Base-by-base conservation (phyloP, 1,284 basidiomycete species). In the Rhizoctonia solani region DNA sequence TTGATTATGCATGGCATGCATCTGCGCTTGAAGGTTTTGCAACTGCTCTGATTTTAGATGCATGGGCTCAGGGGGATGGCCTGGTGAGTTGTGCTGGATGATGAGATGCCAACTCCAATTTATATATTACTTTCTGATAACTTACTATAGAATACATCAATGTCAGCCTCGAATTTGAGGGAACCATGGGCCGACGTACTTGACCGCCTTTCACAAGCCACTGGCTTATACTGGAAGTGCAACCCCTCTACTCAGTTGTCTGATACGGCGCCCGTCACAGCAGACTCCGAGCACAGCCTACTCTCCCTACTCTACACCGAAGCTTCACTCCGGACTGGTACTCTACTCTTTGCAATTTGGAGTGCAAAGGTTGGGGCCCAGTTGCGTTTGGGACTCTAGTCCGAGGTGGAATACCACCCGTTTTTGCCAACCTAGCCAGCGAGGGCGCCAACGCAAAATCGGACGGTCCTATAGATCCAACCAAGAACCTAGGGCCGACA, bases 1-100 rank as follows among this genome's bases (percentile, higher is more conserved):
- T 86, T 47, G 95, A 98, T 76, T 77, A 84, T 19, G 81, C 89
- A 21, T 98, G 95, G 95, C 88, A 95, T 75, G 94, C 90, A 0
- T 86, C 89, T 19, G 87, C 88, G 0, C 79, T 93, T 47, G 95
- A 98, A 78, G 92, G 92, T 1, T 77, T 93, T 70, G 90, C 89
- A 1, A 89, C 87, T 1, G 81, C 89, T 14, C 81, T 85, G 5
- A 79, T 95, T n/a, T 81, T 94, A 39, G 92, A 94, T 69, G 86
- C 87, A 1, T 95, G 93, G 92, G 84, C 89, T 23, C 81, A 83
- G 16, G 85, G 85, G 16, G 85, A 91, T 74, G 88, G 88, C 69
- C 77, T 88, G 69, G 90, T 90, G 72, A 70, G 87, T 82, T 65
- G 34, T 37, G 23, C 63, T 13, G 25, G 41, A 44, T 67, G 29